phyloP scores from a whole-genome alignment of 768 basidiomycete species.

The Ramaria sp. region DNA sequence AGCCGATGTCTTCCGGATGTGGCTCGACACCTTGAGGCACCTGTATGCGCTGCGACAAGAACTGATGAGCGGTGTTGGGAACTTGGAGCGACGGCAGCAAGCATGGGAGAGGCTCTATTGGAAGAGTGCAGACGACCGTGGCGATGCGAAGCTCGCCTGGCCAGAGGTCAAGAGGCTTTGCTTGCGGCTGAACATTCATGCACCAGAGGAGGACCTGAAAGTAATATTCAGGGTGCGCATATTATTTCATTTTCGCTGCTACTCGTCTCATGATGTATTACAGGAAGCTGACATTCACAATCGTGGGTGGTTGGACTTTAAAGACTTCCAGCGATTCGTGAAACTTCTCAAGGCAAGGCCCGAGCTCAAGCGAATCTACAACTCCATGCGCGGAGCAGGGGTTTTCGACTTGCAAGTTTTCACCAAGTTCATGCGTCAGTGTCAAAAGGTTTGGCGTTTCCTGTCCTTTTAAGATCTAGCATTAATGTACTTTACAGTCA shows the following conservation, averaged over 20 bases:
- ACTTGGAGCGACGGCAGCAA: conserved; percentile 49
- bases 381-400: conserved; percentile 25
- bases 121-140: conserved; percentile 56
- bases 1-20: conserved; percentile 46
- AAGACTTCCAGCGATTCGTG: conserved; percentile 73
- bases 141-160: conserved; percentile 54
- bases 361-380: conserved; percentile 64
- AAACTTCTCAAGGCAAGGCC: conserved; percentile 75
- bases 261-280: not conserved
- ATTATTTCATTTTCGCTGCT: not conserved
- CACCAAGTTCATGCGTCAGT: conserved; percentile 36
- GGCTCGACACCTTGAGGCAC: conserved; percentile 52
- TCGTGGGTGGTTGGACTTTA: conserved; percentile 58
- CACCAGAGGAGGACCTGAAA: conserved; percentile 39
- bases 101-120: conserved; percentile 80
- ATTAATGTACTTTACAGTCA: conserved; percentile 23
- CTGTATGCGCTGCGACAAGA: conserved; percentile 56
- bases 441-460: conserved; percentile 35
- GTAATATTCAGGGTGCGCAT: conserved; percentile 45
- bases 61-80: conserved; percentile 39
- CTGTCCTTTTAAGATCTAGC: conserved; percentile 22
- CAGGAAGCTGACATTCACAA: conserved; percentile 54
- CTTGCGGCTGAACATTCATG: conserved; percentile 54
- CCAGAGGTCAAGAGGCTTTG: conserved; percentile 66
- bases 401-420: conserved; percentile 30